Base-by-base conservation (phyloP, 495 filamentous ascomycete genomes). In the Oleoguttula mirabilis region DNA sequence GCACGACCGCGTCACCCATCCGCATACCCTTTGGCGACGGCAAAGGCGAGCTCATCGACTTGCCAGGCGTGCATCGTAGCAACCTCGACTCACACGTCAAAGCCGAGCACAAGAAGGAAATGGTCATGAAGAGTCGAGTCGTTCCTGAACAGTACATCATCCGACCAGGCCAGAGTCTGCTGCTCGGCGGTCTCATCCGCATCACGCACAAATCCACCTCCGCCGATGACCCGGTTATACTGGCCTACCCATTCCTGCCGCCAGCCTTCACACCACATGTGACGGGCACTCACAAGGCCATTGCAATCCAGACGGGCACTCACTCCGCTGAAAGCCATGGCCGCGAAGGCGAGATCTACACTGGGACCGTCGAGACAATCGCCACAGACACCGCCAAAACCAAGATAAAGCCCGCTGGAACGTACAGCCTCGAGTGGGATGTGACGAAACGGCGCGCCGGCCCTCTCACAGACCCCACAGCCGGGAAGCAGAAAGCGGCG, bases 1-100 rank as follows among this genome's bases (percentile, higher is more conserved):
- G 90, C 1, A 99, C 90, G 0, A 99, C 90, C 0, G 90, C 86
- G 1, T 88, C 85, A 0, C 90, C 90, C 0, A 94, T 99, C 50
- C 76, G 90, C 15, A 69, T 94, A 35, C 79, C 84, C 6, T 96
- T 88, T 54, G 86, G 86, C 32, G 75, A 73, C 44, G 79, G 80
- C 8, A 79, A 74, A 50, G 88, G 90, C 36, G 90, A 99, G 55
- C 63, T 99, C n/a, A 83, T 99, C 53, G 90, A 93, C 55, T 72
- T 99, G 10, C 90, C 90, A 0, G 90, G 90, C 8, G 66, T 99
- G 11, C 69, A 80, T 15, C 77, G 92, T 16, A 74, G 71, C 20
- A 71, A 75, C 10, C 67, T 99, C 3, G 73, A 80, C 22, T 54
- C 70, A 6, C 75, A 79, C 58, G 79, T 96, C 15, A 57, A 66